Evolutionary conservation across 768 basidiomycete species (phyloP).

Genomic region (Suillus ampliporus): DNA sequence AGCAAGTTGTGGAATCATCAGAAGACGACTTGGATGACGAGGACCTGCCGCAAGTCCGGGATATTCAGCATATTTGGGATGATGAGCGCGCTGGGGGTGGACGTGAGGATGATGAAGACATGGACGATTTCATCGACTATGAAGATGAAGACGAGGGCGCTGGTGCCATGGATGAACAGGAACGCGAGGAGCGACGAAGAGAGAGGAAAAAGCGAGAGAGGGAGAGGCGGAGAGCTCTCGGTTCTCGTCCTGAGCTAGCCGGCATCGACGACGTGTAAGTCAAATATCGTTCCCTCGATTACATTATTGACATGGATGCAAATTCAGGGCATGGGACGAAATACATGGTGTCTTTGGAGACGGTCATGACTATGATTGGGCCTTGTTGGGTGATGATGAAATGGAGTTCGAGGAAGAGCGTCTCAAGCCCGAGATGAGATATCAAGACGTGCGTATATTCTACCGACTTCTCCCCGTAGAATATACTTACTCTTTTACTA

Average conservation of each 20-base stretch:
- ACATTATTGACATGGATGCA: constrained; percentile 18
- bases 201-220: constrained; percentile 67
- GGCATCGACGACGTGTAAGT: constrained; percentile 87
- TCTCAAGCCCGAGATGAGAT: constrained; percentile 77
- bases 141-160: constrained; percentile 83
- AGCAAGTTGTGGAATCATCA: constrained; percentile 68
- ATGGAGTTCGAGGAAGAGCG: constrained; percentile 52
- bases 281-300: neutral
- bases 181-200: constrained; percentile 74
- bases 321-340: constrained; percentile 87
- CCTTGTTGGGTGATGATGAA: constrained; percentile 81
- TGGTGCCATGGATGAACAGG: constrained; percentile 77
- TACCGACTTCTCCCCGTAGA: constrained; percentile 10
- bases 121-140: constrained; percentile 80
- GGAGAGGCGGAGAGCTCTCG: constrained; percentile 67
- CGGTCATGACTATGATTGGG: constrained; percentile 96
- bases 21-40: constrained; percentile 77
- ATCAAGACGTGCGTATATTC: constrained; percentile 69
- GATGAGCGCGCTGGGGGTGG: constrained; percentile 62
- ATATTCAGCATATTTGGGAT: constrained; percentile 78
- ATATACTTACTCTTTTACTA: constrained; percentile 38
- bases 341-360: constrained; percentile 96
- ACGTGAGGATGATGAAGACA: constrained; percentile 62
- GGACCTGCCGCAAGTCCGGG: constrained; percentile 55
- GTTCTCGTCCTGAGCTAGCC: constrained; percentile 70